A percentile compares a stretch with the other conserved stretches of the same genome.
Evolutionary conservation across 1,284 basidiomycete genomes (phyloP).

Genomic region (Leccinum laetum): DNA sequence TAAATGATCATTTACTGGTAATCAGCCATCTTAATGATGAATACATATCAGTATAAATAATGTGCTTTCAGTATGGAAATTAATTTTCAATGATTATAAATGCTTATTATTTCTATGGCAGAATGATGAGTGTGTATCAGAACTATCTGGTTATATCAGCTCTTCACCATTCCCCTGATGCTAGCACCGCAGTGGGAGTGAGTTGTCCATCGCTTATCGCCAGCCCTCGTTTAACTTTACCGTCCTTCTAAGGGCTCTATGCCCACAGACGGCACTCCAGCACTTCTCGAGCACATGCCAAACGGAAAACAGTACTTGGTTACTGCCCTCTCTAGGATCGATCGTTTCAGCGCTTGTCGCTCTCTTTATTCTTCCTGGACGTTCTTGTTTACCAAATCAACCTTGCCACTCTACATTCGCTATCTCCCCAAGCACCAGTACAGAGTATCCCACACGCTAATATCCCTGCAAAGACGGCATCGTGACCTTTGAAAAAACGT

Average conservation of each 20-base stretch:
- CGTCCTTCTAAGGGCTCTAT: constrained; percentile 70
- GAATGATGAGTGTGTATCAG: too few species aligned
- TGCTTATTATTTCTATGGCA: too few species aligned
- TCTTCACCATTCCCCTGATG: too few species aligned
- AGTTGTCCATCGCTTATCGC: constrained; percentile 2
- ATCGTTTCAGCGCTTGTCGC: constrained; percentile 82
- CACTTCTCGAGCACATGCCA: constrained; percentile 91
- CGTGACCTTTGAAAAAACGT: background rate
- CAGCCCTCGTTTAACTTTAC: constrained; percentile 9
- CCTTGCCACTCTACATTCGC: constrained; percentile 53
- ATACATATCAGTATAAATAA: too few species aligned
- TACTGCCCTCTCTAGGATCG: constrained; percentile 89
- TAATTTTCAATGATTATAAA: too few species aligned
- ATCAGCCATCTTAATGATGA: too few species aligned
- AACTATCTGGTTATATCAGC: too few species aligned
- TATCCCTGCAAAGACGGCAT: background rate
- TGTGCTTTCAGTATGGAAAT: too few species aligned
- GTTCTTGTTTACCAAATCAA: constrained; percentile 61
- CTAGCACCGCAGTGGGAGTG: constrained; percentile 87
- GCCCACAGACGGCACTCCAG: constrained; percentile 94
- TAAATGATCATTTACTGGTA: too few species aligned
- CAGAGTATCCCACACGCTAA: background rate
- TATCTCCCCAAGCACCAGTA: background rate
- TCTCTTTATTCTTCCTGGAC: constrained; percentile 73
- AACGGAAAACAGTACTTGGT: constrained; percentile 90